Base-by-base conservation (phyloP, 2,329 filamentous ascomycete genomes). In the Aspergillus sp. region DNA sequence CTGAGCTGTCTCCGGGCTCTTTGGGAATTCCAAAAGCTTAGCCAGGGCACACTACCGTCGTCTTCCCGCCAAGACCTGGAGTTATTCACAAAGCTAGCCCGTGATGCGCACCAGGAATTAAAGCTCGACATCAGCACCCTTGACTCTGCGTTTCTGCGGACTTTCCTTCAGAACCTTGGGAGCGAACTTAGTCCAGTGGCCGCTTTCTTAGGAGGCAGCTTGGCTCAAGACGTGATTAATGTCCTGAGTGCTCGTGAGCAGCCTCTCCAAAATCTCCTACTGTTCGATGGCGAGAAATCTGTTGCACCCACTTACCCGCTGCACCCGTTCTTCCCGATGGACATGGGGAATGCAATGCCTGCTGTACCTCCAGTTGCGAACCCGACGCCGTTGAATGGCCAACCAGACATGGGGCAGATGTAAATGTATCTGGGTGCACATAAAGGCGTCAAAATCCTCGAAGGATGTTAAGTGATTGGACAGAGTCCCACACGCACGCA, bases 181-280 rank as follows among this genome's bases (percentile, higher is more conserved):
- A 86, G 86, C 67, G 93, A 98, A 76, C 79, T 98, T 40, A 88
- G 90, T 12, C 92, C 95, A 7, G 91, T 96, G 8, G 88, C 90
- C 0, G 93, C 95, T 2, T 91, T 96, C 58, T 80, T 99, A 11
- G 95, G 95, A 49, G 95, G 93, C 9, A 87, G 93, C 73, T 82
- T 99, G 15, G 91, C 93, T 1, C 95, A 99, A 76, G 95, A 99
- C 71, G 92, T 96, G 52, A 98, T 99, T 77, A 98, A 98, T 68
- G 93, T 97, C 33, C 84, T 98, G 6, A 91, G 93, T 49, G 87
- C 90, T 71, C 87, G 90, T 41, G 92, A 98, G 77, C 95, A 97
- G 74, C 95, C 95, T 1, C 89, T 99, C 43, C 95, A 99, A 77
- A 99, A 99, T 74, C 86, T 96, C 72, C 84, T 96, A 50, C 80